These are phyloP conservation scores for Verticillium albo-atrum DNA, from an alignment of 2,329 filamentous ascomycete genomes.

Conservation along the genomic window DNA sequence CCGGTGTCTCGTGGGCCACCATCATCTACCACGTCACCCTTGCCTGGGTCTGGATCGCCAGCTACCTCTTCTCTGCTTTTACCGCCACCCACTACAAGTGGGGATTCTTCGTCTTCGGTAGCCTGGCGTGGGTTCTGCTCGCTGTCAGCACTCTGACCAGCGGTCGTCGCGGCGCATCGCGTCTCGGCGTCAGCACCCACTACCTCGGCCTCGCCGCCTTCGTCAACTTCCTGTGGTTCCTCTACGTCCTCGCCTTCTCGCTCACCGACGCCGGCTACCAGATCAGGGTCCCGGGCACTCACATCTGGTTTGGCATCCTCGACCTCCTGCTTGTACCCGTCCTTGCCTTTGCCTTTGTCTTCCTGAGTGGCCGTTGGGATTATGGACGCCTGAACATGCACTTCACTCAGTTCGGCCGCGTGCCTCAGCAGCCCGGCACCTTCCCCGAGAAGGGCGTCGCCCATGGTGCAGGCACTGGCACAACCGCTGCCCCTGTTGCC, in stretches of 20 bases:
- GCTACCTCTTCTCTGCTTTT: slow-evolving; percentile 44
- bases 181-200: slow-evolving; percentile 37
- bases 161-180: slow-evolving; percentile 31
- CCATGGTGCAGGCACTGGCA: slow-evolving; percentile 15
- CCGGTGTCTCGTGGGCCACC: slow-evolving; percentile 42
- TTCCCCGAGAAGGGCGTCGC: slow-evolving; percentile 40
- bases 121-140: slow-evolving; percentile 40
- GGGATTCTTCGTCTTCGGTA: slow-evolving; percentile 53
- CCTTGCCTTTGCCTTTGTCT: slow-evolving; percentile 34
- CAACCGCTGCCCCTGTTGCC: background rate
- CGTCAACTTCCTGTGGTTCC: slow-evolving; percentile 46
- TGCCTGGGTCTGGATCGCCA: slow-evolving; percentile 46
- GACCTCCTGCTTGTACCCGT: slow-evolving; percentile 44
- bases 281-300: slow-evolving; percentile 38
- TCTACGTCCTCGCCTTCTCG: slow-evolving; percentile 51
- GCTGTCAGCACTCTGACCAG: slow-evolving; percentile 36
- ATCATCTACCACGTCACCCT: slow-evolving; percentile 46
- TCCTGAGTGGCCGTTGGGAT: slow-evolving; percentile 45
- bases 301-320: slow-evolving; percentile 51
- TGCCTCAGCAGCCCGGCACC: slow-evolving; percentile 30
- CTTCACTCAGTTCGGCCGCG: slow-evolving; percentile 52
- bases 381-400: slow-evolving; percentile 44
- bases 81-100: slow-evolving; percentile 49
- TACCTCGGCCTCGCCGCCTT: slow-evolving; percentile 41
- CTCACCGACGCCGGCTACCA: slow-evolving; percentile 47